A percentile compares a stretch with the other conserved stretches of the same genome.
Conservation (phyloP, 2,329 filamentous ascomycete genomes). For the Curvularia sp. region DNA sequence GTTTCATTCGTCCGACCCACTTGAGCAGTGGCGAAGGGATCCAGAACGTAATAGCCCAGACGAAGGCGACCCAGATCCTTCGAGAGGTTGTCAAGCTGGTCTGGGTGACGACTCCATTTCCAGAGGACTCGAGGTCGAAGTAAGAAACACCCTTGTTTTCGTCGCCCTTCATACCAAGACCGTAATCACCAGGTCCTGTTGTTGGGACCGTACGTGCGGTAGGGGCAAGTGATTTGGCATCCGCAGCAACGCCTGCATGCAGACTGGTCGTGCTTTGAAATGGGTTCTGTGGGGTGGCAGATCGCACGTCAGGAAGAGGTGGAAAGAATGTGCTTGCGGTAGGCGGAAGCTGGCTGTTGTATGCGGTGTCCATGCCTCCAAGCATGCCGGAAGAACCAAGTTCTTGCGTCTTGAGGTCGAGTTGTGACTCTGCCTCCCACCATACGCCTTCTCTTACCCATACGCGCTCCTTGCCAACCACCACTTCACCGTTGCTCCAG, state of each 20-base stretch:
- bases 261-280: conserved; percentile 61
- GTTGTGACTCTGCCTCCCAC: conserved; percentile 98
- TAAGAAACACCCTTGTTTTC: conserved; percentile 58
- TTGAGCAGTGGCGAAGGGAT: conserved; percentile 85
- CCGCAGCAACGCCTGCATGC: conserved; percentile 55
- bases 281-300: conserved; percentile 74
- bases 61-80: conserved; percentile 79
- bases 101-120: conserved; percentile 78
- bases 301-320: conserved; percentile 63
- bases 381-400: conserved; percentile 49
- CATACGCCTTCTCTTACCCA: conserved; percentile 95
- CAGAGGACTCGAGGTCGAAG: conserved; percentile 82
- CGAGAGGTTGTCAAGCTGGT: conserved; percentile 69
- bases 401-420: conserved; percentile 80
- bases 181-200: conserved; percentile 76
- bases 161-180: conserved; percentile 86
- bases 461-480: conserved; percentile 87
- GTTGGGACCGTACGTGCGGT: conserved; percentile 68
- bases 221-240: conserved; percentile 57
- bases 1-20: conserved; percentile 92
- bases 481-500: conserved; percentile 97
- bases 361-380: conserved; percentile 70
- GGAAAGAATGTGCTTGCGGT: conserved; percentile 71
- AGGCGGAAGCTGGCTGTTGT: conserved; percentile 65
- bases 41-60: conserved; percentile 92